Percentiles rank a stretch among this genome's conserved stretches.
Evolutionary conservation across 2,329 filamentous ascomycete species (phyloP).

Genomic region (Calonectria naviculata): DNA sequence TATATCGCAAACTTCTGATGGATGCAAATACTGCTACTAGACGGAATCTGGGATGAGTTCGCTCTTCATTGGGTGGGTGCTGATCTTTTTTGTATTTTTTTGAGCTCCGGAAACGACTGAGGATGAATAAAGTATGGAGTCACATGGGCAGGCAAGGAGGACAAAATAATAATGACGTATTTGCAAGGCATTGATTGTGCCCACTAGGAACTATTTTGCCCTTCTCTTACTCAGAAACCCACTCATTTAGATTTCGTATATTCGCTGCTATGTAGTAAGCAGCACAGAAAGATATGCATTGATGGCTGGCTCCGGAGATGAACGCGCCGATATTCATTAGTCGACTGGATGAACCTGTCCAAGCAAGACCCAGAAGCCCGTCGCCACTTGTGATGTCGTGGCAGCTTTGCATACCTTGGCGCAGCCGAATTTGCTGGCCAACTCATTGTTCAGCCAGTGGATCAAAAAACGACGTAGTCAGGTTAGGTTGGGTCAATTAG

Average conservation of each 20-base stretch:
- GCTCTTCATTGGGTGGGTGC: neutral
- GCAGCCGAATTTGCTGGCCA: neutral
- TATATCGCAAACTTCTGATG: neutral
- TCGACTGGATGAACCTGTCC: neutral
- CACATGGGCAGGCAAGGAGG: no score
- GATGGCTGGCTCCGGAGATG: neutral
- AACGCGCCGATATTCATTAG: neutral
- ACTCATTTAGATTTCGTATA: neutral
- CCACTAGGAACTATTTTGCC: neutral
- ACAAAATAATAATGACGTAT: no score
- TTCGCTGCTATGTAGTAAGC: no score
- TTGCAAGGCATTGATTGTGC: neutral
- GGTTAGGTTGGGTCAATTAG: neutral
- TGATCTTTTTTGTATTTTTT: no score
- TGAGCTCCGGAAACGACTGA: no score
- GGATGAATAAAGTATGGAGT: no score
- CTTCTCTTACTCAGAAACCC: no score
- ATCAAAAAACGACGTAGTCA: neutral
- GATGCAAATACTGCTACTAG: no score
- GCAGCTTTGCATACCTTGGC: conserved; percentile 14
- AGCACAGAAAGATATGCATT: neutral
- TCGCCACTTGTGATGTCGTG: conserved; percentile 22
- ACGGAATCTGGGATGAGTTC: neutral
- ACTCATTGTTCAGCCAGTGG: neutral
- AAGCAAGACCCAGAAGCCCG: neutral